Evolutionary conservation across 208 protist genomes (phyloP).

Genomic region (Wallacemonas sp.): DNA sequence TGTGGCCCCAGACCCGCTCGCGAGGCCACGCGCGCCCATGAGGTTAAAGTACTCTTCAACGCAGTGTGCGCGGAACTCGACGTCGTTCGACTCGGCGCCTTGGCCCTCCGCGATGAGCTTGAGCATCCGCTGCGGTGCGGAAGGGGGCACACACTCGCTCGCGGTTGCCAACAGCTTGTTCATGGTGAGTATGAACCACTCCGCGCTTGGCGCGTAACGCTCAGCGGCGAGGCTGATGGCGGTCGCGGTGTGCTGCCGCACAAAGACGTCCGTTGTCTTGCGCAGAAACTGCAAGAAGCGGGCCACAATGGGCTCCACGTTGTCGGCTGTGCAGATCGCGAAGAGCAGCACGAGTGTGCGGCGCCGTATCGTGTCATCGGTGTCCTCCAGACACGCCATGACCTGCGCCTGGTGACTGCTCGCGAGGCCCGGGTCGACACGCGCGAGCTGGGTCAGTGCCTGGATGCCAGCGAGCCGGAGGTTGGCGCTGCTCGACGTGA

Average conservation of each 20-base stretch:
- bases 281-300: constrained; percentile 88
- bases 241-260: constrained; percentile 72
- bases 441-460: constrained; percentile 91
- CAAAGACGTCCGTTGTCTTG: constrained; percentile 56
- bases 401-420: constrained; percentile 92
- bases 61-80: constrained; percentile 65
- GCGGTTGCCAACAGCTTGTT: constrained; percentile 85
- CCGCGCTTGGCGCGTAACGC: constrained; percentile 45
- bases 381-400: constrained; percentile 94
- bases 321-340: constrained; percentile 93
- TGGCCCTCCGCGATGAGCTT: constrained; percentile 91
- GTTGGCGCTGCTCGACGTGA: constrained; percentile 90
- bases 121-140: constrained; percentile 89
- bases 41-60: constrained; percentile 77
- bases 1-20: too few relatives aligned
- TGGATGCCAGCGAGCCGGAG: constrained; percentile 95
- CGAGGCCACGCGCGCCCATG: constrained; percentile 39
- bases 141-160: constrained; percentile 63
- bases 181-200: constrained; percentile 93
- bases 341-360: constrained; percentile 95
- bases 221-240: constrained; percentile 89
- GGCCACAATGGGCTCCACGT: constrained; percentile 89
- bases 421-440: constrained; percentile 85
- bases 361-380: constrained; percentile 94
- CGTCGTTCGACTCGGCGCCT: constrained; percentile 60